Conservation (phyloP, 345 rosid genomes). For the Nephelium lappaceum region DNA sequence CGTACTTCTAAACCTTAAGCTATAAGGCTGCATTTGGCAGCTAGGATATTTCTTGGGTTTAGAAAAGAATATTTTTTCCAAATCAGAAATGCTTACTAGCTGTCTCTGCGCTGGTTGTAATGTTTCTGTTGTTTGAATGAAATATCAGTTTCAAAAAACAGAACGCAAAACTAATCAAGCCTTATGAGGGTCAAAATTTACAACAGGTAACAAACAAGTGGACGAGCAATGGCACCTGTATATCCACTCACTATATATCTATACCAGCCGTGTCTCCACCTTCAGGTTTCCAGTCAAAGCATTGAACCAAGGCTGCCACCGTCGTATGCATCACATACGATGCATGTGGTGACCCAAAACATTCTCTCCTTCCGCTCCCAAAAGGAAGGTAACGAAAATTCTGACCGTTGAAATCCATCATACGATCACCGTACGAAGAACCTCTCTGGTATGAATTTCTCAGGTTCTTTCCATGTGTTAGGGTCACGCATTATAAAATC, state of each 20-base stretch:
- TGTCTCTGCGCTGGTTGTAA: no score
- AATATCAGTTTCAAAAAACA: no score
- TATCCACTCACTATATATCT: constrained; percentile 34
- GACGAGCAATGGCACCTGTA: constrained; percentile 40
- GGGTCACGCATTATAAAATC: constrained; percentile 35
- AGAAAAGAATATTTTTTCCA: no score
- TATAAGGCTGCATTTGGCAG: no score
- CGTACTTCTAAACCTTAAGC: no score
- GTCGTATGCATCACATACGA: constrained; percentile 36
- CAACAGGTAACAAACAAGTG: constrained; percentile 35
- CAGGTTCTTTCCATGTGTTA: constrained; percentile 24
- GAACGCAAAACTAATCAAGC: neutral
- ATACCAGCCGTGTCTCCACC: constrained; percentile 31
- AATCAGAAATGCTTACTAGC: no score
- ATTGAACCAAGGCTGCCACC: constrained; percentile 43
- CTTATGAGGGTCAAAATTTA: constrained; percentile 22
- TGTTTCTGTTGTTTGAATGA: no score
- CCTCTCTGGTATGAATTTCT: constrained; percentile 33
- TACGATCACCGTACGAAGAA: constrained; percentile 9
- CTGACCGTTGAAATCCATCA: constrained; percentile 32
- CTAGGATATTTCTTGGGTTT: no score
- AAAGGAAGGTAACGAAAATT: constrained; percentile 39
- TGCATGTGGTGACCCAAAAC: constrained; percentile 41
- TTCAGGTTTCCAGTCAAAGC: constrained; percentile 45
- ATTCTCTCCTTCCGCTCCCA: constrained; percentile 50